Base-by-base conservation (phyloP, 352 stramenopile species). In the Globisporangium orthogonon region DNA sequence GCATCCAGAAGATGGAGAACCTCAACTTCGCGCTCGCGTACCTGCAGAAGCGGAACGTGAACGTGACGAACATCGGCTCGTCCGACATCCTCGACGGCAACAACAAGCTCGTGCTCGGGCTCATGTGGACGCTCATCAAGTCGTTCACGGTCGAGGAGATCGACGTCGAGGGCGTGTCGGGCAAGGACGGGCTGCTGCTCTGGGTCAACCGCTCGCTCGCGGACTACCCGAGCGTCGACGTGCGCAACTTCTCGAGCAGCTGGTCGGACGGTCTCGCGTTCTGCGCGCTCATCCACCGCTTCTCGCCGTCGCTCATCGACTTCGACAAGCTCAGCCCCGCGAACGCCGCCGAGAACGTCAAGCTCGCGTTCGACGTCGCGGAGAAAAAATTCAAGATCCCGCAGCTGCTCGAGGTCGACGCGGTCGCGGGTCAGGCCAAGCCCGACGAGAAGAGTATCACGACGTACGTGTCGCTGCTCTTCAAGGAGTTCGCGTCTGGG, bases 101-200 rank as follows among this genome's bases (percentile, higher is more conserved):
- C 74, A 86, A 92, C 58, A 96, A 96, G 67, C 80, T 97, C 44
- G 81, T 97, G 56, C 72, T 97, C 11, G 89, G 89, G 1, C 80
- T 97, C 62, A 92, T 97, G 76, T 97, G 87, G 87, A 97, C 86
- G 61, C 86, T 97, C 45, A 97, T 97, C 58, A 94, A 96, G 72
- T 78, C 84, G 52, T 97, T 96, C 65, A 72, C 85, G 60, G 85
- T 95, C 58, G 78, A 78, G 17, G 85, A 92, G 57, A 89, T 94
- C 43, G 84, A 91, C 64, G 82, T 94, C 6, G 84, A 94, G 60
- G 88, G 86, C 56, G 87, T 97, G n/a, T 91, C 82, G 3, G 86
- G 86, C 56, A 95, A 96, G 59, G 86, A 97, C 63, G 89, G 89
- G 30, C 69, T 97, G 30, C 69, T 97, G 45, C 75, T 97, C 28